phyloP scores from a whole-genome alignment of 495 filamentous ascomycete genomes.

The Aspergillus asperescens region DNA sequence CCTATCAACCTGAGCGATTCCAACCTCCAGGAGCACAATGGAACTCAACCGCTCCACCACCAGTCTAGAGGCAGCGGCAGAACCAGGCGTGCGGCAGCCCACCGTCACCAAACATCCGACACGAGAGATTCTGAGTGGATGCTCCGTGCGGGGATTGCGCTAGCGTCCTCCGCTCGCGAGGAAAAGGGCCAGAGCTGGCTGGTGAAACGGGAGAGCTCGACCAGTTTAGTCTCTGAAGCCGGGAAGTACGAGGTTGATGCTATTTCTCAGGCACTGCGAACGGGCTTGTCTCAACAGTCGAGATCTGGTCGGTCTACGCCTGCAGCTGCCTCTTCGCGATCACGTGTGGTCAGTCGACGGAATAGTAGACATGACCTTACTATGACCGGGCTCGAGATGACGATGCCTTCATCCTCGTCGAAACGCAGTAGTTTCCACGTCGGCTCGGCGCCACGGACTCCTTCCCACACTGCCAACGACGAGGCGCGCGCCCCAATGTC shows the following conservation, averaged over 20 bases:
- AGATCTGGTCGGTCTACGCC: conserved; percentile 40
- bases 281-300: conserved; percentile 16
- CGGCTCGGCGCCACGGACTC: not conserved
- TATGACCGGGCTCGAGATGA: conserved; percentile 31
- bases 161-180: conserved; percentile 66
- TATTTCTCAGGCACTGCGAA: not conserved
- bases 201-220: conserved; percentile 63
- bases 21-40: conserved; percentile 27
- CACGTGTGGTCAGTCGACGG: conserved; percentile 29
- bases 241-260: conserved; percentile 33
- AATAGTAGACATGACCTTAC: conserved; percentile 33
- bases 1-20: conserved; percentile 32
- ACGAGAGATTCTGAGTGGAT: conserved; percentile 63
- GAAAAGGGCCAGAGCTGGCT: conserved; percentile 80
- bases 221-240: conserved; percentile 53
- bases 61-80: conserved; percentile 12
- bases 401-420: not conserved
- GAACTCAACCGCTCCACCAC: conserved; percentile 23
- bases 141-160: conserved; percentile 62
- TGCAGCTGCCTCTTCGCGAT: conserved; percentile 28
- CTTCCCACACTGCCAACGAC: conserved; percentile 6
- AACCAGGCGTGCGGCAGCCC: conserved; percentile 12
- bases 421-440: not conserved
- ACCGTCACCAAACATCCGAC: not conserved
- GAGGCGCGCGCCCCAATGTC: conserved; percentile 7